Percentiles rank a stretch among this genome's conserved stretches.
Evolutionary conservation across 176 grass and related monocot species (phyloP).

Genomic region (Typha latifolia): DNA sequence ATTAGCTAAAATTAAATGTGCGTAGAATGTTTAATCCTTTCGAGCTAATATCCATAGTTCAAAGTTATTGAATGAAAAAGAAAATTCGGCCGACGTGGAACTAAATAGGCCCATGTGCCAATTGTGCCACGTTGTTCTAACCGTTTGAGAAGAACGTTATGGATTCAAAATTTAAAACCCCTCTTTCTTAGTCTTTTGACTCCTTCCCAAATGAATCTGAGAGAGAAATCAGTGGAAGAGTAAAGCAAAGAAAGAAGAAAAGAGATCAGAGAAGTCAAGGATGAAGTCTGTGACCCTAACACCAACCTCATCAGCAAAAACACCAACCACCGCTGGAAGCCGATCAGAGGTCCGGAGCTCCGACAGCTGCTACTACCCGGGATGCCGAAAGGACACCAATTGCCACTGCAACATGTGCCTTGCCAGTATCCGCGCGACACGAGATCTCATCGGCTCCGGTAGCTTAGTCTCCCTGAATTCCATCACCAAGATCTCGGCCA

Average conservation of each 20-base stretch:
- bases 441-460: constrained; percentile 52
- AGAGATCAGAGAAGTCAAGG: background rate
- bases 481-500: constrained; percentile 13
- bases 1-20: too few relatives aligned
- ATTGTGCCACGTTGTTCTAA: background rate
- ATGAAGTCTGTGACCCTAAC: background rate
- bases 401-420: constrained; percentile 86
- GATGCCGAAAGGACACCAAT: constrained; percentile 82
- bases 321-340: constrained; percentile 17
- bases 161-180: background rate
- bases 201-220: background rate
- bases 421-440: constrained; percentile 82
- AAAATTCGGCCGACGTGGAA: too few relatives aligned
- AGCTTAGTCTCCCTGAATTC: constrained; percentile 34
- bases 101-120: background rate
- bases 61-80: too few relatives aligned
- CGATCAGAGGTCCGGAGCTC: constrained; percentile 11
- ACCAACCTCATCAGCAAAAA: constrained; percentile 6
- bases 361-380: constrained; percentile 49
- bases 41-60: too few relatives aligned
- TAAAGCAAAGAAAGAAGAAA: background rate
- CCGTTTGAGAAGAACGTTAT: background rate
- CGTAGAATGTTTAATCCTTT: too few relatives aligned
- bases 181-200: background rate
- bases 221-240: background rate